A percentile compares a stretch with the other conserved stretches of the same genome.
These are phyloP conservation scores for Nigrospora sphaerica DNA, from an alignment of 2,329 filamentous ascomycete species.

Conservation along the genomic window DNA sequence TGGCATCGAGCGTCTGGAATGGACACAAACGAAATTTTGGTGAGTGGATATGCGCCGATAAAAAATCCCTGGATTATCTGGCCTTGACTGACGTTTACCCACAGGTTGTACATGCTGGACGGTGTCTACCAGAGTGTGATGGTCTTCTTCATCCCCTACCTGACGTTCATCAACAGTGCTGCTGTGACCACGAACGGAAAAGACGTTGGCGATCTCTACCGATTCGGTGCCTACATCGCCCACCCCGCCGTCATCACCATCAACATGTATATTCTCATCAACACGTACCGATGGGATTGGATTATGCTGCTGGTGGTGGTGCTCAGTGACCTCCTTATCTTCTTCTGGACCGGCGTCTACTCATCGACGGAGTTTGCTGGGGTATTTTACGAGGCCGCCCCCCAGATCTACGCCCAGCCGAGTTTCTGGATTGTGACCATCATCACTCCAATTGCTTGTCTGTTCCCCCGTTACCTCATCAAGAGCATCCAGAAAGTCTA, in stretches of 20 bases:
- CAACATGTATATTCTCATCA: constrained; percentile 91
- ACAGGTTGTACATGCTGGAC: constrained; percentile 86
- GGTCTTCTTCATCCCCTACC: constrained; percentile 86
- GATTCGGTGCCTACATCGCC: constrained; percentile 82
- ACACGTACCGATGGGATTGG: constrained; percentile 98
- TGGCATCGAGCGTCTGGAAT: constrained; percentile 92
- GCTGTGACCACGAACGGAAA: constrained; percentile 68
- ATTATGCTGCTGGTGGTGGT: constrained; percentile 75
- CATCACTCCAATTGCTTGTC: constrained; percentile 70
- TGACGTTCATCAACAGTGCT: constrained; percentile 63
- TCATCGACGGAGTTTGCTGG: constrained; percentile 40
- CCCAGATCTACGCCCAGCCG: constrained; percentile 72
- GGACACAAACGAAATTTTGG: constrained; percentile 97
- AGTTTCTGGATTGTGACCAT: constrained; percentile 84
- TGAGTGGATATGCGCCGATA: constrained; percentile 36
- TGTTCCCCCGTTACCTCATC: constrained; percentile 80
- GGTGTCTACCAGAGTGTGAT: constrained; percentile 92
- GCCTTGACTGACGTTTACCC: constrained; percentile 18
- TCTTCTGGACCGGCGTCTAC: constrained; percentile 94
- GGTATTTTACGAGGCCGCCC: constrained; percentile 67
- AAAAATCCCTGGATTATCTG: not conserved
- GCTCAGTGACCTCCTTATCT: constrained; percentile 81
- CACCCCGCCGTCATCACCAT: constrained; percentile 80
- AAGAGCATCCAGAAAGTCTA: constrained; percentile 93
- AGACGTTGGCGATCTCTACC: constrained; percentile 69